These are phyloP conservation scores for Chalciporus piperatus DNA, from an alignment of 768 basidiomycete species.

Conservation along the genomic window DNA sequence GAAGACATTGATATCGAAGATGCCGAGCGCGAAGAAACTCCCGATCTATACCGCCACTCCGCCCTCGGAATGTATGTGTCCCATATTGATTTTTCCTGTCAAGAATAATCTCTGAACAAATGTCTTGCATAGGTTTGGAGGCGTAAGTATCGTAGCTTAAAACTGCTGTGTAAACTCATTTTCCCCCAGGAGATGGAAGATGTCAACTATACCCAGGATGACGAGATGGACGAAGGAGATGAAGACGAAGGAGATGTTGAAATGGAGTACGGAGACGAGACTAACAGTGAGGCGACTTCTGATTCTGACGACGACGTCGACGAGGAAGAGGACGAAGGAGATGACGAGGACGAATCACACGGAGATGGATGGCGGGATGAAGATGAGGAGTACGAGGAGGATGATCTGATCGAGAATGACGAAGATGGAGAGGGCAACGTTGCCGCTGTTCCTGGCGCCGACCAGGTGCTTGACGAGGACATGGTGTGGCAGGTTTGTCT, in stretches of 20 bases:
- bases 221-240: constrained; percentile 80
- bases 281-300: constrained; percentile 79
- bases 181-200: constrained; percentile 79
- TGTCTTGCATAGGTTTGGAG: constrained; percentile 55
- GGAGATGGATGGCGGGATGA: constrained; percentile 55
- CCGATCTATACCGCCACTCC: constrained; percentile 94
- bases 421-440: constrained; percentile 48
- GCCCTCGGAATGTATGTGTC: constrained; percentile 83
- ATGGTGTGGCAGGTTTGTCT: constrained; percentile 57
- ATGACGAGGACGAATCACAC: constrained; percentile 45
- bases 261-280: constrained; percentile 84
- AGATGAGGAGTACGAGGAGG: constrained; percentile 54
- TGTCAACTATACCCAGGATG: constrained; percentile 60
- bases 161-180: constrained; percentile 15
- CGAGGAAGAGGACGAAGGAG: constrained; percentile 62
- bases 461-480: constrained; percentile 47
- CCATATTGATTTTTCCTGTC: neutral
- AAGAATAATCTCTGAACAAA: constrained; percentile 7
- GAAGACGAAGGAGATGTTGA: constrained; percentile 81
- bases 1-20: constrained; percentile 60
- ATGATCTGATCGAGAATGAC: constrained; percentile 61
- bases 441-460: constrained; percentile 50
- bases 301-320: constrained; percentile 68
- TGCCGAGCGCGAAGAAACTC: constrained; percentile 71
- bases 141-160: constrained; percentile 50